phyloP scores from a whole-genome alignment of 306 rosid species.

The Vigna hirtella region DNA sequence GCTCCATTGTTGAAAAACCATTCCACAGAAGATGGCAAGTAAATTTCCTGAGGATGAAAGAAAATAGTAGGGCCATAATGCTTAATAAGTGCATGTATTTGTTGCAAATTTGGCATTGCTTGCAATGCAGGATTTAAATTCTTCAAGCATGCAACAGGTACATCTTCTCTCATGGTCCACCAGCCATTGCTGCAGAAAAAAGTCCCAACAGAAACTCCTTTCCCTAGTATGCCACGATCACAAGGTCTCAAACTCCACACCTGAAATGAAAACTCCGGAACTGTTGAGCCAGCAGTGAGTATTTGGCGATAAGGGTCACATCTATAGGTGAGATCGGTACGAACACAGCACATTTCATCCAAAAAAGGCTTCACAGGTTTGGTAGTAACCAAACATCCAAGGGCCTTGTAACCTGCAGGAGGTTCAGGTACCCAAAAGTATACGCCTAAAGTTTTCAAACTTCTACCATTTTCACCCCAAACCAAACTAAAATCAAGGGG shows the following conservation, averaged over 20 bases:
- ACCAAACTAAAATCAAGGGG: conserved; percentile 75
- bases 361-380: conserved; percentile 69
- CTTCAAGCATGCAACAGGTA: conserved; percentile 76
- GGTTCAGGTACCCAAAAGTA: conserved; percentile 81
- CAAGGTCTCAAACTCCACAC: conserved; percentile 72
- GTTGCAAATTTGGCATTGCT: conserved; percentile 85
- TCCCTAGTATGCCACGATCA: conserved; percentile 70
- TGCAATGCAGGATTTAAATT: conserved; percentile 55
- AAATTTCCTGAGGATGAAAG: conserved; percentile 84
- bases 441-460: conserved; percentile 47
- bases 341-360: conserved; percentile 80
- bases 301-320: conserved; percentile 64
- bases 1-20: conserved; percentile 88
- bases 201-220: conserved; percentile 80
- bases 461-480: conserved; percentile 65
- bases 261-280: conserved; percentile 55
- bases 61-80: conserved; percentile 90
- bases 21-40: conserved; percentile 86
- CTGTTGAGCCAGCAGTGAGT: conserved; percentile 45
- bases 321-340: conserved; percentile 70
- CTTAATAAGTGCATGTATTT: conserved; percentile 75
- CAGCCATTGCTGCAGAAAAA: conserved; percentile 62
- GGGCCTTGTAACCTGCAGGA: conserved; percentile 75
- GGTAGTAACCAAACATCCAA: conserved; percentile 77
- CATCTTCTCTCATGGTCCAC: conserved; percentile 51